These are phyloP conservation scores for Rhodomyrtus psidioides DNA, from an alignment of 441 rosid species.

Conservation along the genomic window DNA sequence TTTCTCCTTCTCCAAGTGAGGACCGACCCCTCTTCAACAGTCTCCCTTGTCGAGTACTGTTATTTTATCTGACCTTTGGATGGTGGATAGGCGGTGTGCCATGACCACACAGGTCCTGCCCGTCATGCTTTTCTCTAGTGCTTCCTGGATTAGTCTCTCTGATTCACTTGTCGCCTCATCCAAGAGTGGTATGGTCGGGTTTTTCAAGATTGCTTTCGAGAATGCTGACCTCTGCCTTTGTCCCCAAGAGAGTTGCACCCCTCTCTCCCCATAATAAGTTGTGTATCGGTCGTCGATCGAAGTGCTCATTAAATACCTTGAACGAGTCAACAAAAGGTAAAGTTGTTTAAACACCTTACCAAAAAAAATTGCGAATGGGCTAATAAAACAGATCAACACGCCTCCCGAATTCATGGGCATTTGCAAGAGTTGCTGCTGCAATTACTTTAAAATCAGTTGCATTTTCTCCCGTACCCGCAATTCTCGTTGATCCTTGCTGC, in stretches of 20 bases:
- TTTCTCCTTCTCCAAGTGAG: neutral
- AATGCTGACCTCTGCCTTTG: neutral
- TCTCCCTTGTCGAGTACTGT: neutral
- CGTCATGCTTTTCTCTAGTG: neutral
- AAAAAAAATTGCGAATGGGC: too few relatives aligned
- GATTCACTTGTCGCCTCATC: slow-evolving; percentile 1
- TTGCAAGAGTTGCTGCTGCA: slow-evolving; percentile 5
- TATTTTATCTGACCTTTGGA: neutral
- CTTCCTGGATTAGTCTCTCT: neutral
- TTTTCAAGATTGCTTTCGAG: neutral
- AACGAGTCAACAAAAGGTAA: too few relatives aligned
- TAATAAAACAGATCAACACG: neutral
- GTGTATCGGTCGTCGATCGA: slow-evolving; percentile 4
- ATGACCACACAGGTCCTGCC: slow-evolving; percentile 5
- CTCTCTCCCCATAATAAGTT: neutral
- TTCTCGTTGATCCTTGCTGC: slow-evolving; percentile 10
- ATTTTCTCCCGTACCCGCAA: slow-evolving; percentile 3
- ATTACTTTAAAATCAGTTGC: neutral
- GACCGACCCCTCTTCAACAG: neutral
- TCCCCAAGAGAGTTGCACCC: neutral
- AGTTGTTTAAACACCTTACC: too few relatives aligned
- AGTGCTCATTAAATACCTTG: neutral
- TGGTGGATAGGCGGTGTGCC: slow-evolving; percentile 1
- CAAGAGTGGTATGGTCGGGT: neutral
- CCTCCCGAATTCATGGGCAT: slow-evolving; percentile 5